Base-by-base conservation (phyloP, 768 basidiomycete genomes). In the Daedaleopsis nitida region DNA sequence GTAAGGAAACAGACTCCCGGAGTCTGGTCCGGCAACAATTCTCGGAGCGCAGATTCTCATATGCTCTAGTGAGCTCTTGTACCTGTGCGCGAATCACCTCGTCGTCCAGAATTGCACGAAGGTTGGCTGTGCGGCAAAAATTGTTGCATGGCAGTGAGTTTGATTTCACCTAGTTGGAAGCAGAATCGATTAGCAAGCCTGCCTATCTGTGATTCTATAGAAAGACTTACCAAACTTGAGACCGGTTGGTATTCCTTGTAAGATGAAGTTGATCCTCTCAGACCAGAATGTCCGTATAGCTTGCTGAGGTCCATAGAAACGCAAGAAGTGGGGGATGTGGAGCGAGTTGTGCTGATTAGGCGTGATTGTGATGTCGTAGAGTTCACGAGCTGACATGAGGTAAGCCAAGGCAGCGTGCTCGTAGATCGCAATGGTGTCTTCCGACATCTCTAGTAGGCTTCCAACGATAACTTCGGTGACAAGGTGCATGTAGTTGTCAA, bases 271-370 rank as follows among this genome's bases (percentile, higher is more conserved):
- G 38, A 69, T 70, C 14, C 70, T 63, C 52, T 78, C 70, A 35
- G 72, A 77, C 24, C 68, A 66, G 39, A 67, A 67, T 11, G 68
- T 63, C 56, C 71, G n/a, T 38, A 61, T 61, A 21, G 62, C 47
- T 55, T 76, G 75, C 0, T 55, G 39, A 0, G 76, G 75, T 1
- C 77, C 75, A 57, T 71, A 76, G 0, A 62, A 47, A 1, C 64
- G 55, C 14, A 77, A 51, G 35, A 69, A 58, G 23, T 71, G 55
- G 0, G 67, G 69, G 32, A 75, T 65, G 58, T 78, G 77, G 13
- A 75, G 64, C 1, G 73, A 65, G 17, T 65, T 52, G 53, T 78
- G 77, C 14, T 75, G 70, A 21, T 63, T 70, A 0, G 76, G 76
- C 13, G 59, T 64, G 12, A 76, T 53, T 6, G 48, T 58, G 19